A percentile compares a stretch with the other conserved stretches of the same genome.
Evolutionary conservation across 352 stramenopile genomes (phyloP).

Genomic region (Phytopythium boreale): DNA sequence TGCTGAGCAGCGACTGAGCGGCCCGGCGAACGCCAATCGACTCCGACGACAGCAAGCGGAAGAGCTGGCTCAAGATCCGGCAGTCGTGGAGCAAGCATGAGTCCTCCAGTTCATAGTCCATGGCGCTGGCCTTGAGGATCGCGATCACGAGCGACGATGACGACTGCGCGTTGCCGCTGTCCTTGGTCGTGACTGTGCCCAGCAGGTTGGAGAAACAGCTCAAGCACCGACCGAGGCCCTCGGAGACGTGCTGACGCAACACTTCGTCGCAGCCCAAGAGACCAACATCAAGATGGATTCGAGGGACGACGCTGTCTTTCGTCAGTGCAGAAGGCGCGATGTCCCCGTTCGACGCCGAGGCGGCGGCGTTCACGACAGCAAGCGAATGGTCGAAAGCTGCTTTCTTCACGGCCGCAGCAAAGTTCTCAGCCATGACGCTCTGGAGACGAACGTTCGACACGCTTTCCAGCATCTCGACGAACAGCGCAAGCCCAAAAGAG

Average conservation of each 20-base stretch:
- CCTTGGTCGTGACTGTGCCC: slow-evolving; percentile 3
- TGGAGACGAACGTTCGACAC: slow-evolving; percentile 25
- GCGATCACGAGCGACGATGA: slow-evolving; percentile 32
- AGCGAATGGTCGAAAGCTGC: slow-evolving; percentile 29
- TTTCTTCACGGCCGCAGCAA: slow-evolving; percentile 36
- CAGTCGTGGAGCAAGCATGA: slow-evolving; percentile 69
- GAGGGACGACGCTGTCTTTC: slow-evolving; percentile 14
- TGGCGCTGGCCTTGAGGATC: slow-evolving; percentile 48
- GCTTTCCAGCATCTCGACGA: slow-evolving; percentile 25
- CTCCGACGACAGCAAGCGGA: slow-evolving; percentile 49
- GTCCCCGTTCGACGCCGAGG: neutral
- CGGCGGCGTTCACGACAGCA: slow-evolving; percentile 13
- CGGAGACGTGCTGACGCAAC: slow-evolving; percentile 39
- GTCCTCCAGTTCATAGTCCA: slow-evolving; percentile 80
- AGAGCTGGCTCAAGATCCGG: slow-evolving; percentile 45
- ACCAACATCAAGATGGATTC: slow-evolving; percentile 56
- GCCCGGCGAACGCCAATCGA: slow-evolving; percentile 38
- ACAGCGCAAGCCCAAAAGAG: slow-evolving; percentile 44
- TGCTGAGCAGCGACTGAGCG: slow-evolving; percentile 51
- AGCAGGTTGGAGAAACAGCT: slow-evolving; percentile 27
- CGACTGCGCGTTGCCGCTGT: neutral
- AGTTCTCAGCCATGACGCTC: slow-evolving; percentile 49
- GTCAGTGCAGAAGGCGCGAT: slow-evolving; percentile 2
- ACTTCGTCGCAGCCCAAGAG: slow-evolving; percentile 52
- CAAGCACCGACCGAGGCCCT: slow-evolving; percentile 48